Evolutionary conservation across 1,284 basidiomycete species (phyloP).

Genomic region (Pseudozyma sp.): DNA sequence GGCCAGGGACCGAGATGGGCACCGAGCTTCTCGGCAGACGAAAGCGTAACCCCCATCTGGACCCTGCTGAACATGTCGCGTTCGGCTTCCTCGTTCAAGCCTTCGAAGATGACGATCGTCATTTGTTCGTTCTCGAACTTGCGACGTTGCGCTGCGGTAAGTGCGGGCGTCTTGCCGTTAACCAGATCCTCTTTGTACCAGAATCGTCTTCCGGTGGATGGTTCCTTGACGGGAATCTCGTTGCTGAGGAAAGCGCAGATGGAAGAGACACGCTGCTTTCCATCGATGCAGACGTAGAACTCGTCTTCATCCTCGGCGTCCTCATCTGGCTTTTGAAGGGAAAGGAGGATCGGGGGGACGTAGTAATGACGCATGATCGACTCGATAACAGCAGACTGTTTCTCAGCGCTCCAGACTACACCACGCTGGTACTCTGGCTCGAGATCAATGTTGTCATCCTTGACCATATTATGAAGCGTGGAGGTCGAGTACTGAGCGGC

Average conservation of each 20-base stretch:
- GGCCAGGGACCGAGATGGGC: constrained; percentile 47
- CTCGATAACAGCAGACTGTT: constrained; percentile 58
- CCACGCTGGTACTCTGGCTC: constrained; percentile 60
- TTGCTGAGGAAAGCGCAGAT: constrained; percentile 48
- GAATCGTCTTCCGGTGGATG: constrained; percentile 27
- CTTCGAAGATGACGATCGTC: constrained; percentile 45
- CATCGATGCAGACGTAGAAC: constrained; percentile 54
- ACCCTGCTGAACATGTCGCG: constrained; percentile 59
- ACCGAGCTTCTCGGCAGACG: constrained; percentile 56
- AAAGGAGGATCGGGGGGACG: constrained; percentile 56
- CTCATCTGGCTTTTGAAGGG: constrained; percentile 10
- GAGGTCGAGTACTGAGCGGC: constrained; percentile 34
- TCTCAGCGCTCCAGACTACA: constrained; percentile 48
- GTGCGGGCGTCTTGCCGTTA: constrained; percentile 23
- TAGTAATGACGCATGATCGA: constrained; percentile 58
- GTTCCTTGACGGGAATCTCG: constrained; percentile 46
- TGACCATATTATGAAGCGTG: constrained; percentile 33
- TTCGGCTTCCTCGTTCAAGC: constrained; percentile 45
- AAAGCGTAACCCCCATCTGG: constrained; percentile 57
- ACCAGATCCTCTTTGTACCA: constrained; percentile 44
- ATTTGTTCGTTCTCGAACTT: constrained; percentile 55
- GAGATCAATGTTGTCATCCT: constrained; percentile 47
- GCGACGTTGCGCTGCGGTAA: constrained; percentile 34
- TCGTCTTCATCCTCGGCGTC: constrained; percentile 13
- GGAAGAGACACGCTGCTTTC: constrained; percentile 57